These are phyloP conservation scores for Tetrahymena thermophila DNA, from an alignment of 73 alveolate species.

Conservation along the genomic window DNA sequence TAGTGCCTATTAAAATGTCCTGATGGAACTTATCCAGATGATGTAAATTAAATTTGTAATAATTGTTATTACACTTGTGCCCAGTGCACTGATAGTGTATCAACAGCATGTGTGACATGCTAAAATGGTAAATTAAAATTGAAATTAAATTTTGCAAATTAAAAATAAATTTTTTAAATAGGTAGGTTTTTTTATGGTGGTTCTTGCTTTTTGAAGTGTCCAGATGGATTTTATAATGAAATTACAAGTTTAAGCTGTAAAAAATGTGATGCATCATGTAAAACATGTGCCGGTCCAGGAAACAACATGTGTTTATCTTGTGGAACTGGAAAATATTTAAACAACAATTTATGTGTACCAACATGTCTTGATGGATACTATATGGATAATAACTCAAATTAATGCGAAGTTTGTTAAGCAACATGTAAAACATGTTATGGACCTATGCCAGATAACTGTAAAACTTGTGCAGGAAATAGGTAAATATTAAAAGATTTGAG, in stretches of 20 bases:
- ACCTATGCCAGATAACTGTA: not conserved
- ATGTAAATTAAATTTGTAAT: not conserved
- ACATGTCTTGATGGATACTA: not conserved
- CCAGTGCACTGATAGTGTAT: not conserved
- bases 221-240: not conserved
- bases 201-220: not conserved
- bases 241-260: not conserved
- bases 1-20: not conserved
- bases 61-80: not conserved
- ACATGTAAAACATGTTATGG: not conserved
- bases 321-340: not conserved
- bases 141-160: not conserved
- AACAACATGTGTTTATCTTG: not conserved
- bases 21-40: not conserved
- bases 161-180: not conserved
- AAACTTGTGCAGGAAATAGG: not conserved
- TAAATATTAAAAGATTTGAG: not conserved
- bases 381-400: not conserved
- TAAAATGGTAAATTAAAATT: not conserved
- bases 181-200: not conserved
- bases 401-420: not conserved
- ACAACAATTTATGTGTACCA: not conserved
- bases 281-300: not conserved
- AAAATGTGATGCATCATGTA: not conserved
- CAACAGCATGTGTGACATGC: not conserved